Percentiles rank a stretch among this genome's conserved stretches.
phyloP scores from a whole-genome alignment of 169 alveolate genomes.

The Eimeria tenella region DNA sequence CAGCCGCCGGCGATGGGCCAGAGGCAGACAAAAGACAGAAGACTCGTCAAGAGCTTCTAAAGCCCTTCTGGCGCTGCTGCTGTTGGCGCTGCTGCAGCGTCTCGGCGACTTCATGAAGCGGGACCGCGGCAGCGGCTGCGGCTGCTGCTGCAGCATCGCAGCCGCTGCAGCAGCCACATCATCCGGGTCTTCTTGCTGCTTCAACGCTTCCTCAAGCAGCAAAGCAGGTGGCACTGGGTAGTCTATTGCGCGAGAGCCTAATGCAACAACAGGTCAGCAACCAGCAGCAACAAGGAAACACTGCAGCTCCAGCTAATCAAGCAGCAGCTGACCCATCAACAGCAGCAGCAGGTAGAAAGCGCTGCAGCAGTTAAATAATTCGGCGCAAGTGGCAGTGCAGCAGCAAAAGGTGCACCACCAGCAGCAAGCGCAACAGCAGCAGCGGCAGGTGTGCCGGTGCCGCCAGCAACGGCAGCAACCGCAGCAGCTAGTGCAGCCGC shows the following conservation, averaged over 20 bases:
- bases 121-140: slow-evolving; percentile 7
- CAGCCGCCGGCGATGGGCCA: slow-evolving; percentile 11
- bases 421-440: not conserved
- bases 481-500: not conserved
- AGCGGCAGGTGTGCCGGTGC: not conserved
- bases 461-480: not conserved
- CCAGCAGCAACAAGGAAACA: too few relatives aligned
- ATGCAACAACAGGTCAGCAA: not conserved
- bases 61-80: not conserved
- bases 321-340: too few relatives aligned
- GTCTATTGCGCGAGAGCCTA: not conserved
- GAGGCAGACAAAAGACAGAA: slow-evolving; percentile 45
- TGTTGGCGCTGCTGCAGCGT: not conserved
- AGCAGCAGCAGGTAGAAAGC: too few relatives aligned
- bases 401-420: not conserved
- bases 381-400: too few relatives aligned
- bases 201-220: not conserved
- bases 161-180: slow-evolving; percentile 25
- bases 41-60: not conserved
- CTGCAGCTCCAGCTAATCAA: too few relatives aligned
- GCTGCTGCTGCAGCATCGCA: slow-evolving; percentile 16
- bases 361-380: too few relatives aligned
- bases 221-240: slow-evolving; percentile 2
- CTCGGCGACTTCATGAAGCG: not conserved
- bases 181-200: not conserved